Conservation (phyloP, 805 yeast genomes). For the Komagataella pastoris region DNA sequence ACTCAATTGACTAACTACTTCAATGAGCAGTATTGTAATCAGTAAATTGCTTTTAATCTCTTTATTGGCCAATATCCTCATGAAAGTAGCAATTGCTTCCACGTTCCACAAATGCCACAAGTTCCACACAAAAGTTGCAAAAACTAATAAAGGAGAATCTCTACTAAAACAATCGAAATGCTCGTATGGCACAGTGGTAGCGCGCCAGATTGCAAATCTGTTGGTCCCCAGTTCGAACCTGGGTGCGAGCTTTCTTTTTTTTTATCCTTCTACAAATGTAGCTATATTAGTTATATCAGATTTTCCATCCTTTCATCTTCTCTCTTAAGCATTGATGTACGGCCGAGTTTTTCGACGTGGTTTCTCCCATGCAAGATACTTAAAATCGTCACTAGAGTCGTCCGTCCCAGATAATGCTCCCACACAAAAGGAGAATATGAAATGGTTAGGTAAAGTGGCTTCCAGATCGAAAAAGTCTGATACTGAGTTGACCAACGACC, state of each 20-base stretch:
- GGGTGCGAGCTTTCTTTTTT: slow-evolving; percentile 66
- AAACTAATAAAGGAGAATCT: neutral
- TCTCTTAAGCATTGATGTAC: neutral
- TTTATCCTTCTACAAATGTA: no score
- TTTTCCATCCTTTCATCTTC: neutral
- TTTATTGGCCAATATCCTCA: no score
- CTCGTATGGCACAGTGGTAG: slow-evolving; percentile 84
- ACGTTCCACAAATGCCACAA: no score
- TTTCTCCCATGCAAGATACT: neutral
- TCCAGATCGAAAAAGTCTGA: neutral
- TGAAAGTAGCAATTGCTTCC: no score
- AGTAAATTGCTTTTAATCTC: no score
- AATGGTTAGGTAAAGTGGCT: slow-evolving; percentile 14
- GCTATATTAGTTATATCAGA: neutral
- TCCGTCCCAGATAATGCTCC: slow-evolving; percentile 22
- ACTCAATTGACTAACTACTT: no score
- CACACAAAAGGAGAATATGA: slow-evolving; percentile 15
- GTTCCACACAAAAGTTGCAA: no score
- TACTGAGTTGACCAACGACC: neutral
- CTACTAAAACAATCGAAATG: neutral
- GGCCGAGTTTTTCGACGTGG: neutral
- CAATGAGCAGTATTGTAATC: no score
- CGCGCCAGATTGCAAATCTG: slow-evolving; percentile 99
- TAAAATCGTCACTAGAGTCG: neutral
- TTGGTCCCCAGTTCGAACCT: slow-evolving; percentile 96